phyloP scores from a whole-genome alignment of 768 basidiomycete genomes.

The Pholiota molesta region DNA sequence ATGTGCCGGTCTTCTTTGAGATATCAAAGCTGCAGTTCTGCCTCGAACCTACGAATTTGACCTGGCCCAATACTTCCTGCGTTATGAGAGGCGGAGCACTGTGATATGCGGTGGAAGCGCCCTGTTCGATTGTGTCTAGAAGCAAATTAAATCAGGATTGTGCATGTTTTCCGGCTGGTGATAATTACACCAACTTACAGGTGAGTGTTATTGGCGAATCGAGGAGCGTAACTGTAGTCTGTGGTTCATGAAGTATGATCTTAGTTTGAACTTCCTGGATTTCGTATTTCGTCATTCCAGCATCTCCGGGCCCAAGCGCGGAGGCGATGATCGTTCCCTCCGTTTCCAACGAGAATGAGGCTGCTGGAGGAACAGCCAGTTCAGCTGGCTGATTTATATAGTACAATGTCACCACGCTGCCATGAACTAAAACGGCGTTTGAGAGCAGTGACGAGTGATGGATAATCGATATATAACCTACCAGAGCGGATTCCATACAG shows the following conservation, averaged over 20 bases:
- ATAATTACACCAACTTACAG: background rate
- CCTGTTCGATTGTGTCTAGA: background rate
- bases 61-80: background rate
- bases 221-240: background rate
- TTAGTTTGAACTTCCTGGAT: background rate
- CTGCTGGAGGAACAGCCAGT: background rate
- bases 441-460: too few species aligned
- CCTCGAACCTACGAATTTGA: background rate
- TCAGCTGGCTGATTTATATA: background rate
- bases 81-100: background rate
- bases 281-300: background rate
- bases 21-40: background rate
- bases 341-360: background rate
- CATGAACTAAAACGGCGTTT: background rate
- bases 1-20: background rate
- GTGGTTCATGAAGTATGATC: background rate
- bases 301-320: background rate
- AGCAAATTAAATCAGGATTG: background rate
- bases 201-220: background rate
- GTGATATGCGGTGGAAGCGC: background rate
- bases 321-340: background rate
- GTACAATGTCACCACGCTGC: background rate
- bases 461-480: background rate
- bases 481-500: background rate
- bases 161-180: background rate